Evolutionary conservation across 306 rosid genomes (phyloP).

Genomic region (Sicyos edulis): DNA sequence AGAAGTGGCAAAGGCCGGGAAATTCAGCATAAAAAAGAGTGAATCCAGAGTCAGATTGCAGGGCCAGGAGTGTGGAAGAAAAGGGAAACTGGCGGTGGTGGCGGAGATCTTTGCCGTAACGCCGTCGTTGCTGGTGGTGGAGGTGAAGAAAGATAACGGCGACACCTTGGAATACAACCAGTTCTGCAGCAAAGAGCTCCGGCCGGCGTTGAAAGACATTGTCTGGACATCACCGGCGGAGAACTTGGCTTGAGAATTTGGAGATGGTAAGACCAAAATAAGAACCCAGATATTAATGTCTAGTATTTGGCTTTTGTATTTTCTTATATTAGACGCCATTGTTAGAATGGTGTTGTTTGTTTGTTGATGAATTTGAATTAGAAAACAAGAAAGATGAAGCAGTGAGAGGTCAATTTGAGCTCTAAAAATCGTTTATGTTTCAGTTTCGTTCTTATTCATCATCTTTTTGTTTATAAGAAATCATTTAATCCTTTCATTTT

Average conservation of each 20-base stretch:
- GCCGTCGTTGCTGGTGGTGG: constrained; percentile 78
- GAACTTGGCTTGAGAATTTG: constrained; percentile 26
- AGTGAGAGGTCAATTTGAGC: not conserved
- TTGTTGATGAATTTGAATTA: constrained; percentile 14
- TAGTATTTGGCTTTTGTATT: not conserved
- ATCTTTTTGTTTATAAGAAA: not conserved
- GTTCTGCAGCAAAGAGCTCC: constrained; percentile 84
- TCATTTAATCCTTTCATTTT: not conserved
- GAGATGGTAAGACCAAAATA: not conserved
- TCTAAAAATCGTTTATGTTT: not conserved
- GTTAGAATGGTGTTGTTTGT: not conserved
- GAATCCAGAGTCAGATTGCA: constrained; percentile 65
- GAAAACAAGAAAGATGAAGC: not conserved
- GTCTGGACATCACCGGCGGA: constrained; percentile 56
- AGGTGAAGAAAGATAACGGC: constrained; percentile 80
- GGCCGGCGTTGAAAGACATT: constrained; percentile 88
- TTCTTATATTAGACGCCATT: not conserved
- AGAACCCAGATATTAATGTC: not conserved
- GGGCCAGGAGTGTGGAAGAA: constrained; percentile 62
- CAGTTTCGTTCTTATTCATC: not conserved
- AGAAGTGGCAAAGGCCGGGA: constrained; percentile 63
- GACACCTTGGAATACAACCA: constrained; percentile 85
- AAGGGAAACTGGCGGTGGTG: constrained; percentile 67
- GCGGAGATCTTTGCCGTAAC: constrained; percentile 75
- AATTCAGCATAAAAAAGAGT: constrained; percentile 61